These are phyloP conservation scores for Neopestalotiopsis sp. DNA, from an alignment of 2,329 filamentous ascomycete species.

Conservation along the genomic window DNA sequence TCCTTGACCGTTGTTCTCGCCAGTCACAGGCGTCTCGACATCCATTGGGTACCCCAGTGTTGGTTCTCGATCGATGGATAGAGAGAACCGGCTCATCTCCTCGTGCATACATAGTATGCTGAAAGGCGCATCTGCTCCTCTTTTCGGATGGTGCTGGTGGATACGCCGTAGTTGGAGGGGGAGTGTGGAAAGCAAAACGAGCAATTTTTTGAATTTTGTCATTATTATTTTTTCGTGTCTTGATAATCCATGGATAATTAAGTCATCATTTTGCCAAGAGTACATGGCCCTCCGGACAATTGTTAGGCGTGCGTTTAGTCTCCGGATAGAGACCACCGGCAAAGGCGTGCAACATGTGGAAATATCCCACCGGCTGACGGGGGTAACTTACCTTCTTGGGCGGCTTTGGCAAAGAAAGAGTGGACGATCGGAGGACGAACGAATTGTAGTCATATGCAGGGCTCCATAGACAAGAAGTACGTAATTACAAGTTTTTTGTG, in stretches of 20 bases:
- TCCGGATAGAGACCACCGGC: neutral
- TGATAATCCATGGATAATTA: neutral
- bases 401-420: neutral
- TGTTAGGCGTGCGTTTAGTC: neutral
- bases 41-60: conserved; percentile 2
- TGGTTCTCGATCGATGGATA: conserved; percentile 20
- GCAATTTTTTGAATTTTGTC: conserved; percentile 16
- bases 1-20: conserved; percentile 16
- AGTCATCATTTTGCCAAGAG: neutral
- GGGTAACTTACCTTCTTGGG: neutral
- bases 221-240: neutral
- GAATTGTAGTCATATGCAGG: conserved; percentile 10
- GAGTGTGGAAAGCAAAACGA: conserved; percentile 28
- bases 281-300: neutral
- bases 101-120: conserved; percentile 42
- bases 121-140: conserved; percentile 41
- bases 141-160: conserved; percentile 36
- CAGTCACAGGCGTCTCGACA: neutral
- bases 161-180: conserved; percentile 31
- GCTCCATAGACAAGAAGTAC: neutral
- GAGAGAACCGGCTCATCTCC: conserved; percentile 25
- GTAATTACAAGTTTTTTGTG: neutral
- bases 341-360: neutral
- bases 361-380: neutral
- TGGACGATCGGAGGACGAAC: neutral